Percentiles rank a stretch among this genome's conserved stretches.
phyloP scores from a whole-genome alignment of 805 yeast species.

The Metschnikowia matae region DNA sequence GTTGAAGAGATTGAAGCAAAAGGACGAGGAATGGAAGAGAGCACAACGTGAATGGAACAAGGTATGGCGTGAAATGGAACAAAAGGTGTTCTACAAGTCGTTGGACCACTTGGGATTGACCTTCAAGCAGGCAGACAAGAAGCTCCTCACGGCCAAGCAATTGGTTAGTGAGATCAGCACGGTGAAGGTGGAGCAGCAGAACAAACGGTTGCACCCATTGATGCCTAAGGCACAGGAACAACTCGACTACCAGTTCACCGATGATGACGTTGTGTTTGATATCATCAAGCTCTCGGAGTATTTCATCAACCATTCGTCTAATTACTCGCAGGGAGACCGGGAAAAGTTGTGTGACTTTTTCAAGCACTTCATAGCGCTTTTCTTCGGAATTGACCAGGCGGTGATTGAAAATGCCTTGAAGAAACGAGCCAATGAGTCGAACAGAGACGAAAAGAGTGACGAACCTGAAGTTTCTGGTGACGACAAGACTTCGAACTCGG shows the following conservation, averaged over 20 bases:
- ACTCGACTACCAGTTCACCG: constrained; percentile 59
- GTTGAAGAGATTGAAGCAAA: constrained; percentile 87
- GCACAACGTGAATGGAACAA: constrained; percentile 98
- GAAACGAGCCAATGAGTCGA: constrained; percentile 18
- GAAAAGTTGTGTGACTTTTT: constrained; percentile 71
- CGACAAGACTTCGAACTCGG: constrained; percentile 10
- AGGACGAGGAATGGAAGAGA: constrained; percentile 98
- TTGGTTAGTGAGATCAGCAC: constrained; percentile 88
- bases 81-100: constrained; percentile 88
- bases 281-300: constrained; percentile 62
- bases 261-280: constrained; percentile 68
- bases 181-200: constrained; percentile 85
- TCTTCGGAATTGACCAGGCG: constrained; percentile 59
- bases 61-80: constrained; percentile 98
- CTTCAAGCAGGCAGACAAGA: constrained; percentile 95
- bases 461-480: constrained; percentile 15
- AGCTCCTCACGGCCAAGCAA: constrained; percentile 83
- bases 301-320: constrained; percentile 63
- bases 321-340: constrained; percentile 76
- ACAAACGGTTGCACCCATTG: constrained; percentile 78
- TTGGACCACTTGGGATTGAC: constrained; percentile 94
- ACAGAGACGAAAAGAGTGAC: constrained; percentile 15
- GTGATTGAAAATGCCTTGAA: constrained; percentile 40
- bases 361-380: constrained; percentile 63
- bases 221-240: constrained; percentile 82